Base-by-base conservation (phyloP, 371 early-diverging fungal species). In the Chytridiales sp. region DNA sequence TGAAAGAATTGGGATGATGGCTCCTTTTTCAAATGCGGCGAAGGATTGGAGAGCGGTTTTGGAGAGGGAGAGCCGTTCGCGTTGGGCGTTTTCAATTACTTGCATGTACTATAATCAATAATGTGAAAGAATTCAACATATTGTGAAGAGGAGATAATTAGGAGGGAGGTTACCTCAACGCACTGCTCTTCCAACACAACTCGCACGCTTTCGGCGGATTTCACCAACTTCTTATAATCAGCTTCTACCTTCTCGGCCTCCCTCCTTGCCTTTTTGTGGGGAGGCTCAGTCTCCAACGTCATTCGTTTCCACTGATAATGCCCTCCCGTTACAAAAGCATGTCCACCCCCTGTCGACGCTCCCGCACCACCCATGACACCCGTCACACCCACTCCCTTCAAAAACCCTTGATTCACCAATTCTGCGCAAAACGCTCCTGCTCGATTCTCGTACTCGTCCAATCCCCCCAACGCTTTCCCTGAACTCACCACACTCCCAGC, bases 301-400 rank as follows among this genome's bases (percentile, higher is more conserved):
- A 43, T 46, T n/a, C 50, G 59, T 29, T 64, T 66, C 75, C 75
- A 75, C 39, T 66, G 69, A 47, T 72, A 75, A 6, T 53, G 61
- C 50, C 57, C 59, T 3, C 47, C 40, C 2, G 64, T 49, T 17
- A 38, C 4, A 38, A 59, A 48, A n/a, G n/a, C n/a, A n/a, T n/a
- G n/a, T n/a, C n/a, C n/a, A n/a, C n/a, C n/a, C n/a, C 4, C 42
- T 49, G 24, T 21, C 21, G 35, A 56, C 49, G 8, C 50, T n/a
- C 13, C 36, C n/a, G n/a, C n/a, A n/a, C n/a, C n/a, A n/a, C n/a
- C n/a, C n/a, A n/a, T n/a, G n/a, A n/a, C n/a, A n/a, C n/a, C n/a
- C n/a, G n/a, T n/a, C n/a, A n/a, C n/a, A n/a, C n/a, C n/a, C n/a
- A 68, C 47, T 19, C 59, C 29, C 35, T 62, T 59, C 30, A 75